These are phyloP conservation scores for Candida sp. DNA, from an alignment of 1,139 yeast species.

Conservation along the genomic window DNA sequence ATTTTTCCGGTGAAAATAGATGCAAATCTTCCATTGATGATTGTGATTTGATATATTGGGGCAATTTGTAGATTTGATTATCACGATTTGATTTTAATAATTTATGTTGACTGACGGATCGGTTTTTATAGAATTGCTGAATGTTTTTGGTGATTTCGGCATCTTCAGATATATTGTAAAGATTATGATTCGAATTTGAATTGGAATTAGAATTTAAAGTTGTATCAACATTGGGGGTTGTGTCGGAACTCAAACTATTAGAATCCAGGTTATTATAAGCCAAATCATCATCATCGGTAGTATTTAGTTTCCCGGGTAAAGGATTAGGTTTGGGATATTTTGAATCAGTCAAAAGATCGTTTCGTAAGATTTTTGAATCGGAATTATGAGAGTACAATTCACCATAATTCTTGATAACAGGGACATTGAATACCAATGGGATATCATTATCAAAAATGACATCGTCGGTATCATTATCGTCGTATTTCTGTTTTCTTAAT, in stretches of 20 bases:
- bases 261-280: background rate
- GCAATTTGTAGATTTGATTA: conserved; percentile 33
- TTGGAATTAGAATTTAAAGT: conserved; percentile 1
- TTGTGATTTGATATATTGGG: conserved; percentile 38
- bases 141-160: conserved; percentile 33
- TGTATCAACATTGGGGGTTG: background rate
- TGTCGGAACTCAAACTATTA: background rate
- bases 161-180: conserved; percentile 21
- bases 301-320: conserved; percentile 29
- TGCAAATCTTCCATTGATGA: conserved; percentile 40
- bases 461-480: conserved; percentile 43
- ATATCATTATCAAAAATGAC: conserved; percentile 36
- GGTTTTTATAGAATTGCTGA: conserved; percentile 33
- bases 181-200: conserved; percentile 7
- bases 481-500: conserved; percentile 39
- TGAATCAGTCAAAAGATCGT: conserved; percentile 23
- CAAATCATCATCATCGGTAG: background rate
- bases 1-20: conserved; percentile 40
- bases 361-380: conserved; percentile 9
- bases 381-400: conserved; percentile 26
- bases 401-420: conserved; percentile 36
- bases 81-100: conserved; percentile 30
- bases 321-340: conserved; percentile 26
- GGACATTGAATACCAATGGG: conserved; percentile 44
- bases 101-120: conserved; percentile 34